Conservation (phyloP, 2,329 filamentous ascomycete species). For the Penicillium sp. region DNA sequence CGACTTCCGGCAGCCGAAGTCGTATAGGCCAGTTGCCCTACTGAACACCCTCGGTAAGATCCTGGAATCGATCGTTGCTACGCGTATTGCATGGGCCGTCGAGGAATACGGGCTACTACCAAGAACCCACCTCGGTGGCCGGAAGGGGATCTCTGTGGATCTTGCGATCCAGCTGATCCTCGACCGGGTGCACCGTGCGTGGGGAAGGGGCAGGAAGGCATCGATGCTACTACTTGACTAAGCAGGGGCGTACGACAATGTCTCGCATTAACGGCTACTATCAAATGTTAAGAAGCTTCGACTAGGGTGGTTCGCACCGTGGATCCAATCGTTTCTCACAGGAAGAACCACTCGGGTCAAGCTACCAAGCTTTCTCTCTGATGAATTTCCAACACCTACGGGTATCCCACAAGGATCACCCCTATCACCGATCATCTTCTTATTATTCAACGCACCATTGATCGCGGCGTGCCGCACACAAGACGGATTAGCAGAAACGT, state of each 20-base stretch:
- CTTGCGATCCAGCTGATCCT: conserved; percentile 12
- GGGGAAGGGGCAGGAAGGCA: not conserved
- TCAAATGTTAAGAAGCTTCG: not conserved
- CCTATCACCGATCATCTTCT: conserved; percentile 19
- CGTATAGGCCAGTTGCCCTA: not conserved
- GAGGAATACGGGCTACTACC: conserved; percentile 11
- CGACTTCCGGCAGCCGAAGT: conserved; percentile 5
- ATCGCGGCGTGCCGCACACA: not conserved
- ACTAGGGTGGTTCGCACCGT: not conserved
- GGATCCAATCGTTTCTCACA: not conserved
- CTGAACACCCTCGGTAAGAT: conserved; percentile 1
- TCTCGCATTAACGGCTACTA: not conserved
- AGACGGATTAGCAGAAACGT: rapidly evolving
- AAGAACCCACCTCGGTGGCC: not conserved
- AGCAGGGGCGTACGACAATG: conserved; percentile 1
- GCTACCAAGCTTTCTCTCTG: conserved; percentile 6
- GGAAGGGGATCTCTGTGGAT: not conserved
- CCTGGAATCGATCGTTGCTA: not conserved
- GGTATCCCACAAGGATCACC: conserved; percentile 5
- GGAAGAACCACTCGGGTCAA: not conserved
- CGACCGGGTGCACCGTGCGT: not conserved
- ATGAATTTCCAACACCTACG: conserved; percentile 1
- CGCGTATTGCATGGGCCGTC: not conserved
- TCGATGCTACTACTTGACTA: conserved; percentile 12
- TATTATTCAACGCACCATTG: conserved; percentile 11